Base-by-base conservation (phyloP, 257 asterid species). In the Penstemon barbatus region DNA sequence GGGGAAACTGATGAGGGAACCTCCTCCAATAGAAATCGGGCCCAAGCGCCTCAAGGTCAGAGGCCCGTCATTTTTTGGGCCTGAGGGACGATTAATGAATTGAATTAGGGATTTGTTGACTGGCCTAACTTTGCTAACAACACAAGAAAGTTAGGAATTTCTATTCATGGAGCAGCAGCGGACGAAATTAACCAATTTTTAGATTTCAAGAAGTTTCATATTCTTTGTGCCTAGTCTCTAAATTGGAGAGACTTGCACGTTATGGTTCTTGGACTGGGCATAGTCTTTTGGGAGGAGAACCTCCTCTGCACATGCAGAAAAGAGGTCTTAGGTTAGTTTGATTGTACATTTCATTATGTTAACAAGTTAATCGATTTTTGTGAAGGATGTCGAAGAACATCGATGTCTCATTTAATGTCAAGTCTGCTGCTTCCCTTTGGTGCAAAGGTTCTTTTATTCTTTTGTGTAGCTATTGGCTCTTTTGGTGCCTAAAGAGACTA, bases 161-260 rank as follows among this genome's bases (percentile, higher is more conserved):
- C 75, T 45, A 62, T 74, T 76, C 36, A 68, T 81, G 81, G 79
- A 85, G 87, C 86, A 85, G 78, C 51, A 25, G 76, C 50, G 76
- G 43, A 76, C 0, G 42, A 66, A 73, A 60, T 82, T 86, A 86
- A 86, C 89, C 78, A 74, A 73, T 25, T 57, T 74, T 63, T 86
- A 84, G 89, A 68, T 25, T 67, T 72, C 73, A 70, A 82, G 71
- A 63, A 73, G 72, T 40, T 60, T 66, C 43, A 45, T 57, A 85
- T 88, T 91, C 86, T 91, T 91, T 89, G 88, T 81, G 97, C 92
- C 2, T 68, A 86, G 82, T 66, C 82, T 81, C 85, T 50, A 62
- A 84, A 80, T 64, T 75, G 88, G 81, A 87, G 87, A 75, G 63
- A 74, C 38, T 71, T 77, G 95, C 95, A 83, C 77, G 74, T 73